A percentile compares a stretch with the other conserved stretches of the same genome.
Evolutionary conservation across 2,329 filamentous ascomycete species (phyloP).

Genomic region (Aspergillus cejpii): DNA sequence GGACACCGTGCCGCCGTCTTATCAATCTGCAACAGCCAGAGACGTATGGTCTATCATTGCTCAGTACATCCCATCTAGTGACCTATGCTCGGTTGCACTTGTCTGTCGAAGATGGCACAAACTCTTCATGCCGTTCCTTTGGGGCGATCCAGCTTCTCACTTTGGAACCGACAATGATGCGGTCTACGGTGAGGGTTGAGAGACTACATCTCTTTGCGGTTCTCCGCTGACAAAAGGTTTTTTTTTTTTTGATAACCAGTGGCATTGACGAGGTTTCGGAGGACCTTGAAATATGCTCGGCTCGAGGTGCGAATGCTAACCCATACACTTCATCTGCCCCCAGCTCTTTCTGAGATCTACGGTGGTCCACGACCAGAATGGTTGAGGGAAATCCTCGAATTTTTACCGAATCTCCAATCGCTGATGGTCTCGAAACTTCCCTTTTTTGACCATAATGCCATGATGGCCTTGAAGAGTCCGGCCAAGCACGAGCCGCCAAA

Average conservation of each 20-base stretch:
- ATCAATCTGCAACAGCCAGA: constrained; percentile 50
- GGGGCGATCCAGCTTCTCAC: constrained; percentile 58
- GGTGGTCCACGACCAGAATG: constrained; percentile 53
- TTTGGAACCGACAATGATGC: constrained; percentile 56
- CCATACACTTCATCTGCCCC: constrained; percentile 56
- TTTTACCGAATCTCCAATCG: constrained; percentile 53
- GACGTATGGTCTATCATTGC: constrained; percentile 53
- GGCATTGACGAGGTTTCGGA: constrained; percentile 54
- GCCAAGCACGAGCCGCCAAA: constrained; percentile 5
- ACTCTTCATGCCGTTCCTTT: constrained; percentile 54
- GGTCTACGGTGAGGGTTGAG: constrained; percentile 45
- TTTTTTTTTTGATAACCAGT: constrained; percentile 33
- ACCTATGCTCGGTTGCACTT: constrained; percentile 51
- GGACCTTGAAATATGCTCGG: constrained; percentile 50
- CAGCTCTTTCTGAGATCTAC: constrained; percentile 56
- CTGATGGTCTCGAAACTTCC: constrained; percentile 53
- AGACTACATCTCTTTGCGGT: not conserved
- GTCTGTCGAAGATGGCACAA: constrained; percentile 54
- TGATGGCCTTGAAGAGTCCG: constrained; percentile 44
- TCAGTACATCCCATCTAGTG: constrained; percentile 50
- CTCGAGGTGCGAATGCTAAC: constrained; percentile 50
- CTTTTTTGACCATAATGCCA: constrained; percentile 56
- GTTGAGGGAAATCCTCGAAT: constrained; percentile 54
- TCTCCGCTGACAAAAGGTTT: constrained; percentile 9
- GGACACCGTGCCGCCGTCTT: constrained; percentile 56